Percentiles rank a stretch among this genome's conserved stretches.
Conservation (phyloP, 805 yeast species). For the Ogataea saltuana region DNA sequence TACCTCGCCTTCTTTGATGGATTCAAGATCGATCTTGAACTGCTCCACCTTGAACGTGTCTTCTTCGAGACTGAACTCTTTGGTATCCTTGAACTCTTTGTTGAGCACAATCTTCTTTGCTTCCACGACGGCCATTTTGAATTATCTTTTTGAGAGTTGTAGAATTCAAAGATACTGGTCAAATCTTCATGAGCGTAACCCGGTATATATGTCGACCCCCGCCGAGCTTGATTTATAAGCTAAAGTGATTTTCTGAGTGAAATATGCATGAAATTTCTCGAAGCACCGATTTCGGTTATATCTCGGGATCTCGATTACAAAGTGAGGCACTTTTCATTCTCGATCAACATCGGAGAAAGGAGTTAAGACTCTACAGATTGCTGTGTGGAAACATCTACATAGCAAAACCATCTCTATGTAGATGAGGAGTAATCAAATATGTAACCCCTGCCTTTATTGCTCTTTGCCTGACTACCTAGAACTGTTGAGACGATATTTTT, state of each 20-base stretch:
- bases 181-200: no score
- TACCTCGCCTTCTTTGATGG: conserved; percentile 30
- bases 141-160: neutral
- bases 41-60: conserved; percentile 9
- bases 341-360: neutral
- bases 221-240: neutral
- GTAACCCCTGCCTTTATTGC: no score
- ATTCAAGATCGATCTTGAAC: conserved; percentile 6
- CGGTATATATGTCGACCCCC: no score
- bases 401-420: no score
- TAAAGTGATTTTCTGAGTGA: neutral
- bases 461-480: no score
- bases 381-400: no score
- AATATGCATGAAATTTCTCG: neutral
- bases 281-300: conserved; percentile 1
- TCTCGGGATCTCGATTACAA: conserved; percentile 1
- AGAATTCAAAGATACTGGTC: neutral
- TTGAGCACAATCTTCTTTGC: conserved; percentile 8
- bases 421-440: no score
- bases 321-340: no score
- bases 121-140: conserved; percentile 3
- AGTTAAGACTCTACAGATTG: no score
- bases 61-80: neutral
- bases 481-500: no score
- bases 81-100: conserved; percentile 5